Percentiles rank a stretch among this genome's conserved stretches.
phyloP scores from a whole-genome alignment of 139 green algal species.

The Ostreobium quekettii region DNA sequence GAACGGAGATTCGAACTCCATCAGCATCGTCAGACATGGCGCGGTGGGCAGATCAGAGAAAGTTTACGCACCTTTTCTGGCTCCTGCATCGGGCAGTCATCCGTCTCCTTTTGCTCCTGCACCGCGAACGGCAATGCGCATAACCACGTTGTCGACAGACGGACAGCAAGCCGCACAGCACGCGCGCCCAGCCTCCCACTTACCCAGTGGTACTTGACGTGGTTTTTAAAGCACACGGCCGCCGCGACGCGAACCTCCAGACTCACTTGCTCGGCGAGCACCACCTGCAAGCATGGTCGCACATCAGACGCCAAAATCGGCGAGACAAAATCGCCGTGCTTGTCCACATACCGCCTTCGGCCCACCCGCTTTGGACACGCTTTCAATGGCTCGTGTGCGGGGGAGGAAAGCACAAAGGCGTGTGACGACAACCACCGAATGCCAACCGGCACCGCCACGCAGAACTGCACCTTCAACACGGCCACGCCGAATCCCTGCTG shows the following conservation, averaged over 20 bases:
- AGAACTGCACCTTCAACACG: conserved; percentile 55
- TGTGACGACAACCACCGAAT: not conserved
- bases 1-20: too few relatives aligned
- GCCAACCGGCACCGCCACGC: not conserved
- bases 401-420: conserved; percentile 1
- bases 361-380: not conserved
- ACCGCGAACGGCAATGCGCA: too few relatives aligned
- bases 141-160: too few relatives aligned
- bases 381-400: not conserved
- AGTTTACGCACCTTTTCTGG: conserved; percentile 57
- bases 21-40: too few relatives aligned
- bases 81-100: conserved; percentile 39
- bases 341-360: not conserved
- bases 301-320: not conserved
- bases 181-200: conserved; percentile 6
- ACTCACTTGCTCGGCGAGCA: conserved; percentile 41
- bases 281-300: conserved; percentile 43
- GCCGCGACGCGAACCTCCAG: conserved; percentile 75
- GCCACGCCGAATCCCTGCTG: conserved; percentile 64
- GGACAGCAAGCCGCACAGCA: too few relatives aligned
- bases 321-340: not conserved
- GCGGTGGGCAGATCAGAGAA: too few relatives aligned
- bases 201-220: conserved; percentile 84
- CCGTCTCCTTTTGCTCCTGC: conserved; percentile 39
- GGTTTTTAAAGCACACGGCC: conserved; percentile 97